phyloP scores from a whole-genome alignment of 176 grass and related monocot genomes.

The Hyparrhenia diplandra region DNA sequence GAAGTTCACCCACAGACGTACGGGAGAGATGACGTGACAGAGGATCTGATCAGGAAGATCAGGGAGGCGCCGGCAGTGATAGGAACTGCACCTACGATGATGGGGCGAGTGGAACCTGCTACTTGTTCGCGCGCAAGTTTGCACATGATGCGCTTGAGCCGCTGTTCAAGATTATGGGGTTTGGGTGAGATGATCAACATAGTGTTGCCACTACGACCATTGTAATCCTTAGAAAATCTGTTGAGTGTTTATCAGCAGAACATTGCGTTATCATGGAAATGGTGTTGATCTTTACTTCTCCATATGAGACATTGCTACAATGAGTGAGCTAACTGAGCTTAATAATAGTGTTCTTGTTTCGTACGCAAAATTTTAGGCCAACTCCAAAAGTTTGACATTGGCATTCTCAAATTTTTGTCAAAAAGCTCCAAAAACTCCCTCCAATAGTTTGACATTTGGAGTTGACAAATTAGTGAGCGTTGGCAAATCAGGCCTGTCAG shows the following conservation, averaged over 20 bases:
- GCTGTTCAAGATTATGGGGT: slow-evolving; percentile 53
- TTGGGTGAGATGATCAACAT: background rate
- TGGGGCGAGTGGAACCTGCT: slow-evolving; percentile 16
- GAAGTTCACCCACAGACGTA: slow-evolving; percentile 33
- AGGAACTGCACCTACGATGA: slow-evolving; percentile 52
- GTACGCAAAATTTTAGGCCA: background rate
- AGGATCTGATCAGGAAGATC: slow-evolving; percentile 42
- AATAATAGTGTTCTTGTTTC: no score
- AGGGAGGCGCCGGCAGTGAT: slow-evolving; percentile 3
- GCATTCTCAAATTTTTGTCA: no score
- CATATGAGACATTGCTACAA: no score
- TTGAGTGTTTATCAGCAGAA: background rate
- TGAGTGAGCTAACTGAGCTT: no score
- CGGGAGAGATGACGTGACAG: slow-evolving; percentile 5
- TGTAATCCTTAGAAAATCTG: background rate
- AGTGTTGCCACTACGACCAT: background rate
- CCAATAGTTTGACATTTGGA: no score
- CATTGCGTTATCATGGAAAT: background rate
- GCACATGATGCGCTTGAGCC: slow-evolving; percentile 30
- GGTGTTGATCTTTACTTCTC: no score
- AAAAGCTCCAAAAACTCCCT: no score
- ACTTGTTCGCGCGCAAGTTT: slow-evolving; percentile 79
- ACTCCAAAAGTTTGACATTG: background rate
- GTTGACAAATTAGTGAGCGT: no score
- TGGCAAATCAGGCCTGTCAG: no score